phyloP scores from a whole-genome alignment of 106 monocot genomes.

The Iris macrosiphon region DNA sequence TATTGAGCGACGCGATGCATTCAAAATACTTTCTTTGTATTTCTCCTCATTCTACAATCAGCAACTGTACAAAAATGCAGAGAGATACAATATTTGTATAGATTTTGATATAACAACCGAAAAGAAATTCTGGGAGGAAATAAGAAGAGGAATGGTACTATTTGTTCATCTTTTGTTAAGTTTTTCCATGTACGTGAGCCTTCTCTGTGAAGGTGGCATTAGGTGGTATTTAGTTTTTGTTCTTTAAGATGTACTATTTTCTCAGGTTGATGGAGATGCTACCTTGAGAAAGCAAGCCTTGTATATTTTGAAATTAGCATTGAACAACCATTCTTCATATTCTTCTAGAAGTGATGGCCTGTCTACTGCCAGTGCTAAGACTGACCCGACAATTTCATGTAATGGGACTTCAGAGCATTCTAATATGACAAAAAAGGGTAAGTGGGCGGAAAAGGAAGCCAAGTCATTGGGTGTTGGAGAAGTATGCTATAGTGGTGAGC shows the following conservation, averaged over 20 bases:
- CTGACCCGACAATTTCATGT: neutral
- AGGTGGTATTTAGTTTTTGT: neutral
- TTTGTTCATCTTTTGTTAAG: neutral
- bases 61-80: neutral
- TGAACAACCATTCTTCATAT: constrained; percentile 14
- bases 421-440: constrained; percentile 55
- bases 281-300: constrained; percentile 68
- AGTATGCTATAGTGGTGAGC: constrained; percentile 20
- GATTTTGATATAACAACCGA: constrained; percentile 35
- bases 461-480: constrained; percentile 70
- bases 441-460: constrained; percentile 75
- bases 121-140: constrained; percentile 69
- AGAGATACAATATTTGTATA: constrained; percentile 2
- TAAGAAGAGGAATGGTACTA: constrained; percentile 64
- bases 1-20: constrained; percentile 70
- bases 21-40: constrained; percentile 42
- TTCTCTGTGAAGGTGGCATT: too few species aligned
- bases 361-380: neutral
- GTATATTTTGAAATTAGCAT: constrained; percentile 61
- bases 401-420: constrained; percentile 7
- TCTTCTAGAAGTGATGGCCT: neutral
- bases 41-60: constrained; percentile 22
- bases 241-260: neutral
- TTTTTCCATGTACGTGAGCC: neutral
- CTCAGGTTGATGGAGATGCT: constrained; percentile 72